These are phyloP conservation scores for Metschnikowia borealis DNA, from an alignment of 805 yeast genomes.

Conservation along the genomic window DNA sequence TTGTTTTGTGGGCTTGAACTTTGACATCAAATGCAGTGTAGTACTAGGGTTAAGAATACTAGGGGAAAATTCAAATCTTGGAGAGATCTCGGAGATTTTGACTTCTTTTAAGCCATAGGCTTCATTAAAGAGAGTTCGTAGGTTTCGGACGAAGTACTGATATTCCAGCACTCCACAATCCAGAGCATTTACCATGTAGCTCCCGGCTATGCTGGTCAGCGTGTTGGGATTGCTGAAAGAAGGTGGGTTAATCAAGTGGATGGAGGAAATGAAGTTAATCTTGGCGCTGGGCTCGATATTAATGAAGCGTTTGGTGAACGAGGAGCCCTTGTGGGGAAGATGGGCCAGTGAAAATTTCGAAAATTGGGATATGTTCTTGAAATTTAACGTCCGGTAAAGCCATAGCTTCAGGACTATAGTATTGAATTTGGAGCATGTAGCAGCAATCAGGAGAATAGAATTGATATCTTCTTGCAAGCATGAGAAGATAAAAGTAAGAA, in stretches of 20 bases:
- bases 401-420: constrained; percentile 33
- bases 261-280: constrained; percentile 27
- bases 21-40: constrained; percentile 9
- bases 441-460: constrained; percentile 19
- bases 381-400: constrained; percentile 32
- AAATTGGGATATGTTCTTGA: constrained; percentile 27
- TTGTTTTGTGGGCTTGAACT: constrained; percentile 17
- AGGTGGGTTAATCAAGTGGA: constrained; percentile 35
- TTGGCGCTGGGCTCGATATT: constrained; percentile 26
- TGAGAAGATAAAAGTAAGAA: constrained; percentile 33
- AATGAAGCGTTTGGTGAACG: constrained; percentile 20
- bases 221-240: constrained; percentile 18
- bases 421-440: constrained; percentile 36
- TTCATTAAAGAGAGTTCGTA: constrained; percentile 37
- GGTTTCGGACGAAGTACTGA: constrained; percentile 22
- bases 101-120: constrained; percentile 45
- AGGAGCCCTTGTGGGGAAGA: constrained; percentile 21
- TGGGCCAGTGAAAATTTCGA: constrained; percentile 34
- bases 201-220: constrained; percentile 33
- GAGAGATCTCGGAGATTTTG: constrained; percentile 43
- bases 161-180: constrained; percentile 19
- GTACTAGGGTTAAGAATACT: constrained; percentile 11
- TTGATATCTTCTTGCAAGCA: constrained; percentile 19
- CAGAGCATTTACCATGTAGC: constrained; percentile 28
- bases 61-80: constrained; percentile 42